A percentile compares a stretch with the other conserved stretches of the same genome.
Evolutionary conservation across 805 yeast genomes (phyloP).

Genomic region (Blastobotrys parvus): DNA sequence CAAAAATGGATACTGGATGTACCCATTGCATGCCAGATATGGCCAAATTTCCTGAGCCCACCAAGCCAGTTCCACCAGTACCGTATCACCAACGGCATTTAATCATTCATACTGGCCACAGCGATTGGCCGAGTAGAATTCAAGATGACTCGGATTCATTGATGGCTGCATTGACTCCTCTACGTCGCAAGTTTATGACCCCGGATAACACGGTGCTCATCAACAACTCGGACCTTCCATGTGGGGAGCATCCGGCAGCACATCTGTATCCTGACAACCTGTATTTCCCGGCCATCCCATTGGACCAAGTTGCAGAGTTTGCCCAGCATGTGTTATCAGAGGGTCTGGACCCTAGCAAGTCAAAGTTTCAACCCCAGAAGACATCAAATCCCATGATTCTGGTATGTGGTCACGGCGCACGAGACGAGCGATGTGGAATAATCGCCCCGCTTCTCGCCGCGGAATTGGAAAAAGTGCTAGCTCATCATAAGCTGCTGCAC

Average conservation of each 20-base stretch:
- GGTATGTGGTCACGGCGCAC: constrained; percentile 56
- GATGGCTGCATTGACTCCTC: not conserved
- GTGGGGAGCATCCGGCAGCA: constrained; percentile 24
- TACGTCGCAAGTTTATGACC: not conserved
- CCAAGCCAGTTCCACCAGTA: constrained; percentile 36
- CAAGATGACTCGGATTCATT: not conserved
- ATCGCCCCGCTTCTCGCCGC: constrained; percentile 49
- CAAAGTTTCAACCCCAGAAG: constrained; percentile 17
- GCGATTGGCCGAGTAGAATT: constrained; percentile 37
- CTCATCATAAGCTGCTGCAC: constrained; percentile 27
- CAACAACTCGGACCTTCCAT: constrained; percentile 3
- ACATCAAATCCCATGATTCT: constrained; percentile 31
- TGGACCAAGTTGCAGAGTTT: constrained; percentile 27
- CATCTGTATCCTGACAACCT: constrained; percentile 48
- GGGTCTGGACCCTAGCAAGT: constrained; percentile 22
- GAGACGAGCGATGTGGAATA: constrained; percentile 62
- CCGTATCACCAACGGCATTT: constrained; percentile 49
- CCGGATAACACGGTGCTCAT: constrained; percentile 4
- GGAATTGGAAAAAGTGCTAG: constrained; percentile 42
- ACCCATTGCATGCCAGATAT: constrained; percentile 47
- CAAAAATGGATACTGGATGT: constrained; percentile 51
- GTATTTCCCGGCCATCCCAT: constrained; percentile 17
- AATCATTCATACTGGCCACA: constrained; percentile 40
- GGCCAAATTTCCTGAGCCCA: constrained; percentile 31
- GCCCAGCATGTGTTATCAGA: constrained; percentile 21